phyloP scores from a whole-genome alignment of 1,284 basidiomycete species.

The Leucocoprinus gongylophorus region DNA sequence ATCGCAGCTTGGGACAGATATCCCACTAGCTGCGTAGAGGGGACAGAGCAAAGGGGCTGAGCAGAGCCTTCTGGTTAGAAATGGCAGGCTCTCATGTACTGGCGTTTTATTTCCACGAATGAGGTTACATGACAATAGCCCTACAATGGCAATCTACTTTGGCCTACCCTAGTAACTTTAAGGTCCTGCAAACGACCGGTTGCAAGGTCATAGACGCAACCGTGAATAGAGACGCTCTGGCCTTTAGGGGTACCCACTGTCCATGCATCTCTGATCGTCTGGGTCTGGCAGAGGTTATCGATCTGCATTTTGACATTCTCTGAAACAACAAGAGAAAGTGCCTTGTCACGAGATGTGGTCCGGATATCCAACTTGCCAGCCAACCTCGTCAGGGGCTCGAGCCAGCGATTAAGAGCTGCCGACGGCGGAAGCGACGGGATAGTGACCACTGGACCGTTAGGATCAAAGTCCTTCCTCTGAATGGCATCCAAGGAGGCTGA shows the following conservation, averaged over 20 bases:
- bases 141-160: background rate
- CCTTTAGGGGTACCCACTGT: constrained; percentile 39
- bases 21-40: background rate
- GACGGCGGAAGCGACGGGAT: constrained; percentile 31
- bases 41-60: constrained; percentile 1
- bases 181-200: constrained; percentile 69
- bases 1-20: background rate
- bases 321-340: constrained; percentile 56
- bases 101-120: background rate
- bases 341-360: constrained; percentile 31
- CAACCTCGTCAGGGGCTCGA: constrained; percentile 60
- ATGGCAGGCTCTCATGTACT: background rate
- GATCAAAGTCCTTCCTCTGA: constrained; percentile 23
- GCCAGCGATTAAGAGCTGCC: constrained; percentile 63
- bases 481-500: constrained; percentile 50
- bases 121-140: background rate
- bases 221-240: constrained; percentile 70
- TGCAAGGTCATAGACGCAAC: constrained; percentile 78
- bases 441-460: constrained; percentile 28
- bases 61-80: background rate
- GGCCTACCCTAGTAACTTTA: constrained; percentile 44
- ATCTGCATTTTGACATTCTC: constrained; percentile 79
- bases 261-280: constrained; percentile 70
- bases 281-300: constrained; percentile 56
- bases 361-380: constrained; percentile 45